Percentiles rank a stretch among this genome's conserved stretches.
Conservation (phyloP, 345 rosid species). For the Populus davidiana region DNA sequence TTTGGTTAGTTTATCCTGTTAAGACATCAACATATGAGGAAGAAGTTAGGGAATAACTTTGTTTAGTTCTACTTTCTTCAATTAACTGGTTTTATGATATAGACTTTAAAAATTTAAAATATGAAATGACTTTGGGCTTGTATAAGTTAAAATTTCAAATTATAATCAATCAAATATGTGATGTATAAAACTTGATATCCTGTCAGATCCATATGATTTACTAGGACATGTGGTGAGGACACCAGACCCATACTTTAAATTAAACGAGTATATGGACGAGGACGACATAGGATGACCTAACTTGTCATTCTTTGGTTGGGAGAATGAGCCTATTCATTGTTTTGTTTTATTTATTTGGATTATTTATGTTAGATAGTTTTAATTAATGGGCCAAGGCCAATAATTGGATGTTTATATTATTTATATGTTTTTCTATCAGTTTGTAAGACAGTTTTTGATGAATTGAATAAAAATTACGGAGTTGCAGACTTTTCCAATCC, state of each 20-base stretch:
- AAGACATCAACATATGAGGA: background rate
- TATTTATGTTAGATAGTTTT: too few species aligned
- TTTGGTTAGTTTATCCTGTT: background rate
- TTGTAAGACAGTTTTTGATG: too few species aligned
- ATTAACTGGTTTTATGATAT: background rate
- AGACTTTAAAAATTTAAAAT: background rate
- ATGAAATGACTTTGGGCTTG: background rate
- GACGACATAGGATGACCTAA: fast-evolving
- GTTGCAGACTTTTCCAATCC: too few species aligned
- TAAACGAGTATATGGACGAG: too few species aligned
- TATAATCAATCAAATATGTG: background rate
- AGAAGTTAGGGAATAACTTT: background rate
- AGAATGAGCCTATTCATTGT: too few species aligned
- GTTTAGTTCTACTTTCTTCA: background rate
- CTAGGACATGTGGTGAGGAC: background rate
- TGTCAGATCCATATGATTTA: background rate
- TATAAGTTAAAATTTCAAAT: background rate
- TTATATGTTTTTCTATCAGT: too few species aligned
- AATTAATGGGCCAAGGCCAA: fast-evolving
- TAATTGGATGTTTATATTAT: too few species aligned
- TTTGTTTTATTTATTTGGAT: too few species aligned
- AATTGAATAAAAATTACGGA: too few species aligned
- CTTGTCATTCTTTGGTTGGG: too few species aligned
- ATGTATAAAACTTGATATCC: background rate
- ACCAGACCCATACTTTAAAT: too few species aligned